phyloP scores from a whole-genome alignment of 1,284 basidiomycete species.

The Schizophyllum commune region DNA sequence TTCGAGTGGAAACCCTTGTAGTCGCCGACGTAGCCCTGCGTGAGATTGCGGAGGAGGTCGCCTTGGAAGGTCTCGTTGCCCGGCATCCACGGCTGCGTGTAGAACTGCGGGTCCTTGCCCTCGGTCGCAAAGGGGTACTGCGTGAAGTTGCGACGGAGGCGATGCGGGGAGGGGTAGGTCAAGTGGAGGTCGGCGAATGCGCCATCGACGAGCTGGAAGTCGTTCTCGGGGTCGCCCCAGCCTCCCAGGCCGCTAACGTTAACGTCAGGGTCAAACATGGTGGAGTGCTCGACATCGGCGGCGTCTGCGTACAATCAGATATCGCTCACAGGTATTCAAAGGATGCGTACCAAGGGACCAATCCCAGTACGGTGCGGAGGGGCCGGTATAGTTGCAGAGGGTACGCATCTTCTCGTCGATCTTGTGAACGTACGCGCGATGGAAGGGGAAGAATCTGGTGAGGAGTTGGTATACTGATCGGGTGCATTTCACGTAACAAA shows the following conservation, averaged over 20 bases:
- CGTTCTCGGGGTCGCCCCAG: constrained; percentile 27
- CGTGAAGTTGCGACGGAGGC: constrained; percentile 28
- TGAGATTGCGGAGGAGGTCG: constrained; percentile 18
- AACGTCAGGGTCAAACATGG: constrained; percentile 22
- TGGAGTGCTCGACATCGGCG: constrained; percentile 20
- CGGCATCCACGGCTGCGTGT: constrained; percentile 14
- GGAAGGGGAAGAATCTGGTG: constrained; percentile 30
- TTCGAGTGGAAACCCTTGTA: constrained; percentile 26
- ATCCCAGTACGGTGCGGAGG: constrained; percentile 30
- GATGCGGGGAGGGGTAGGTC: constrained; percentile 27
- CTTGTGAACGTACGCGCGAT: constrained; percentile 27
- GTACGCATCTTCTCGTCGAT: constrained; percentile 24
- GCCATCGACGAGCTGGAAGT: constrained; percentile 23
- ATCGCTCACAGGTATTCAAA: not conserved
- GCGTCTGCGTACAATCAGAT: constrained; percentile 19
- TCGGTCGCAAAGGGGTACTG: constrained; percentile 20
- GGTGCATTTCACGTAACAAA: not conserved
- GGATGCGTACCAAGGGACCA: constrained; percentile 25
- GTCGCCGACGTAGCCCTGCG: constrained; percentile 24
- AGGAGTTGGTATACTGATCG: constrained; percentile 24
- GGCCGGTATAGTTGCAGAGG: constrained; percentile 26
- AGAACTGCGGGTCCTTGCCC: constrained; percentile 10
- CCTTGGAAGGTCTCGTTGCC: constrained; percentile 25
- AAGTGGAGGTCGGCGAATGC: constrained; percentile 23
- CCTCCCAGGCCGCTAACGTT: constrained; percentile 26